Base-by-base conservation (phyloP, 2,329 filamentous ascomycete species). In the Colletotrichum sp. region DNA sequence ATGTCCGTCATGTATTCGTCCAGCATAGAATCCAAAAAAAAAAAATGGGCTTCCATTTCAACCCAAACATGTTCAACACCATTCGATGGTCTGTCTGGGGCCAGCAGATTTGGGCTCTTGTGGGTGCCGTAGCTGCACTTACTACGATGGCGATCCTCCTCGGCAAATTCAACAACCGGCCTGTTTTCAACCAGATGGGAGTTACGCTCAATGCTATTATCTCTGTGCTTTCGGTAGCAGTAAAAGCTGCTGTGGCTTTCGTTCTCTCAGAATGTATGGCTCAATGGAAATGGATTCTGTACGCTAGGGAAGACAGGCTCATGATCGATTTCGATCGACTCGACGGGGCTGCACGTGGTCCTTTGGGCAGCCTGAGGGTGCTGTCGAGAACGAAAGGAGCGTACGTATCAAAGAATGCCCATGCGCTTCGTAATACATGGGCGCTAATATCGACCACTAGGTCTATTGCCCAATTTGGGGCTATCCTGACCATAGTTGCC, bases 201-300 rank as follows among this genome's bases (percentile, higher is more conserved):
- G 5, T 74, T 7, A 70, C 71, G 0, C 59, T 74, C 24, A 74
- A 74, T 16, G 7, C 71, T 4, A 18, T 61, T 6, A 34, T 70
- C 1, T 74, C 71, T 6, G 24, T 74, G 0, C 59, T 70, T 21
- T 74, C 71, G 0, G 66, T 74, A 3, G 21, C 59, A 0, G 14
- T 74, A 4, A 74, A 74, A 9, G 66, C 71, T 1, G 43, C 66
- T 1, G 9, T 70, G 2, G 59, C 59, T 1, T 74, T 61, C 4
- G 21, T 61, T 8, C 36, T 74, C 3, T 58, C 71, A 2, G 71
- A 74, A 24, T 71, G 71, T 12, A 36, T 74, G 7, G 66, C 71
- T 2, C 71, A 74, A 34, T 74, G 71, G 71, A 74, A 74, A 32
- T 74, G 71, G 71, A 70, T 74, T 2, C 52, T 74, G 1, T 71